A percentile compares a stretch with the other conserved stretches of the same genome.
Evolutionary conservation across 1,139 yeast genomes (phyloP).

Genomic region (Magnusiomyces sp.): DNA sequence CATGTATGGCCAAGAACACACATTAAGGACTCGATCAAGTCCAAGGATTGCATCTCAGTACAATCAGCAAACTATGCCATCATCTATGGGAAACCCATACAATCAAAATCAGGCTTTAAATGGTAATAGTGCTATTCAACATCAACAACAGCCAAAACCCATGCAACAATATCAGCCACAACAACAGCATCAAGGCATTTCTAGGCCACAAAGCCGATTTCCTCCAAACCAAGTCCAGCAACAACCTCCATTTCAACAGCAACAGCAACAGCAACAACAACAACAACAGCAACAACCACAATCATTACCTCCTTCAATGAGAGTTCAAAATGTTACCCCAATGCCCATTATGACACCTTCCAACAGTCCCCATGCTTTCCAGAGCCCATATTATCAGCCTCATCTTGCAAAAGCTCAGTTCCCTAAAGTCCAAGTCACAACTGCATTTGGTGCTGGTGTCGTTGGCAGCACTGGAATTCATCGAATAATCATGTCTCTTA

Average conservation of each 20-base stretch:
- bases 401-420: no score
- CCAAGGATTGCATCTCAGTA: constrained; percentile 3
- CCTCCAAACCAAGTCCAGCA: neutral
- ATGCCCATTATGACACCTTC: constrained; percentile 31
- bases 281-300: neutral
- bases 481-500: constrained; percentile 56
- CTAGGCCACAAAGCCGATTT: no score
- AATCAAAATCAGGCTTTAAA: constrained; percentile 4
- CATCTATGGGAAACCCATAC: constrained; percentile 2
- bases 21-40: constrained; percentile 8
- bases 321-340: constrained; percentile 21
- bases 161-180: constrained; percentile 1
- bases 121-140: neutral
- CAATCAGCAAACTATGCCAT: neutral
- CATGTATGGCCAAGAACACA: no score
- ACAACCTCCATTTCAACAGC: constrained; percentile 1
- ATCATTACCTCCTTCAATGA: constrained; percentile 4
- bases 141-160: constrained; percentile 4
- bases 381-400: constrained; percentile 17
- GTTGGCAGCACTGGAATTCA: constrained; percentile 34
- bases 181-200: neutral
- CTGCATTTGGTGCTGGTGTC: constrained; percentile 24
- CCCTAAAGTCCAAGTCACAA: neutral
- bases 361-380: constrained; percentile 29
- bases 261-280: constrained; percentile 2